Percentiles rank a stretch among this genome's conserved stretches.
phyloP scores from a whole-genome alignment of 2,329 filamentous ascomycete species.

The Coleophoma cylindrospora region DNA sequence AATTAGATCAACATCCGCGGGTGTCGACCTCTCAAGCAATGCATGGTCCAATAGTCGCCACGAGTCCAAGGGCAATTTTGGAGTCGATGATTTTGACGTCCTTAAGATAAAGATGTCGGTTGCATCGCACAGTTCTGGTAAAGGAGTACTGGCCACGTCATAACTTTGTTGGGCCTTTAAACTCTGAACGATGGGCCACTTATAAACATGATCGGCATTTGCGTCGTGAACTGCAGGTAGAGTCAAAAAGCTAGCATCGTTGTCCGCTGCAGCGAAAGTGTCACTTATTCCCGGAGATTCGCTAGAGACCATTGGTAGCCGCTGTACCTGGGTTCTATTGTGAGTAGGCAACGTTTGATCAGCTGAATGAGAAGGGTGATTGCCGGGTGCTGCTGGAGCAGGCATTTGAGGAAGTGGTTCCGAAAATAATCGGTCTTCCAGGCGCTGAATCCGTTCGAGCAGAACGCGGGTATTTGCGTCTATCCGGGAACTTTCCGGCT shows the following conservation, averaged over 20 bases:
- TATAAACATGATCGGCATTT: slow-evolving; percentile 19
- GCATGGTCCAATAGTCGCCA: slow-evolving; percentile 11
- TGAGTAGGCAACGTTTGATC: background rate
- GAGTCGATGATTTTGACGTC: background rate
- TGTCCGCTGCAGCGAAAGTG: background rate
- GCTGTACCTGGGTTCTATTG: background rate
- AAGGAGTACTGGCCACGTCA: background rate
- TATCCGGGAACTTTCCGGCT: slow-evolving; percentile 22
- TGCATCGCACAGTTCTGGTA: slow-evolving; percentile 1
- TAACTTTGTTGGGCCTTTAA: slow-evolving; percentile 5
- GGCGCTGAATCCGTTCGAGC: slow-evolving; percentile 24
- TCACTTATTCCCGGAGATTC: no score
- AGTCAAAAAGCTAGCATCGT: slow-evolving; percentile 11
- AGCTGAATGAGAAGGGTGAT: background rate
- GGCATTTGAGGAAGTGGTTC: slow-evolving; percentile 2
- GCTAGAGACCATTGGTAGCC: no score
- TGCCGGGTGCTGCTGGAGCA: background rate
- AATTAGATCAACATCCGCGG: background rate
- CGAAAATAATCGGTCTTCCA: slow-evolving; percentile 21
- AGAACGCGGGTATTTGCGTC: slow-evolving; percentile 24
- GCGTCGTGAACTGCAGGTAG: slow-evolving; percentile 15
- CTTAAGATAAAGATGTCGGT: background rate
- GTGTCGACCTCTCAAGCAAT: background rate
- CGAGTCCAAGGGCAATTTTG: slow-evolving; percentile 4
- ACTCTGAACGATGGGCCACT: slow-evolving; percentile 17